Evolutionary conservation across 1,139 yeast species (phyloP).

Genomic region (Saccharomycopsis crataegensis): DNA sequence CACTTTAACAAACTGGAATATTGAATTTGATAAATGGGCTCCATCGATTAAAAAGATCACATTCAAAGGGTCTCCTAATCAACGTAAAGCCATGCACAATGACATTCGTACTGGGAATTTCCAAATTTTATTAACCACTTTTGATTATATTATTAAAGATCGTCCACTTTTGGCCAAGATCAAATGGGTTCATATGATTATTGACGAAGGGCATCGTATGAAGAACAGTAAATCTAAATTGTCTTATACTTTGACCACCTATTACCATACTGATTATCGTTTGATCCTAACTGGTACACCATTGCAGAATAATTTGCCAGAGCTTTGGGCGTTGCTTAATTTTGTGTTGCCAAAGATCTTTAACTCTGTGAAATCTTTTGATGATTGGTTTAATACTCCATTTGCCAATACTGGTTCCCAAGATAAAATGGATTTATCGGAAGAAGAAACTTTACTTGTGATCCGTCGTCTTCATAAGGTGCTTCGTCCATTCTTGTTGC

Average conservation of each 20-base stretch:
- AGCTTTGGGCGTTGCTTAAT: conserved; percentile 75
- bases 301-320: conserved; percentile 76
- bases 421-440: conserved; percentile 69
- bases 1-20: conserved; percentile 77
- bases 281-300: conserved; percentile 85
- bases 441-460: conserved; percentile 91
- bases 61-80: conserved; percentile 68
- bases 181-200: conserved; percentile 80
- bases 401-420: conserved; percentile 78
- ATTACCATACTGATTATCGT: conserved; percentile 67
- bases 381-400: conserved; percentile 84
- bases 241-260: conserved; percentile 63
- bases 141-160: conserved; percentile 72
- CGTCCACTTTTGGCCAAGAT: conserved; percentile 58
- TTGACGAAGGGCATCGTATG: conserved; percentile 88
- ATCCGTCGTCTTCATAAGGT: conserved; percentile 96
- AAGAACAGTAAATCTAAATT: conserved; percentile 72
- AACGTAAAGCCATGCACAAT: conserved; percentile 57
- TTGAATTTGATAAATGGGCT: conserved; percentile 86
- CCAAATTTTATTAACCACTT: conserved; percentile 71
- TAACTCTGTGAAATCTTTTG: conserved; percentile 79
- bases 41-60: conserved; percentile 61
- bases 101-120: conserved; percentile 61
- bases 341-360: conserved; percentile 75
- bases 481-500: conserved; percentile 83